A percentile compares a stretch with the other conserved stretches of the same genome.
These are phyloP conservation scores for Diaporthe ampelina DNA, from an alignment of 2,329 filamentous ascomycete species.

Conservation along the genomic window DNA sequence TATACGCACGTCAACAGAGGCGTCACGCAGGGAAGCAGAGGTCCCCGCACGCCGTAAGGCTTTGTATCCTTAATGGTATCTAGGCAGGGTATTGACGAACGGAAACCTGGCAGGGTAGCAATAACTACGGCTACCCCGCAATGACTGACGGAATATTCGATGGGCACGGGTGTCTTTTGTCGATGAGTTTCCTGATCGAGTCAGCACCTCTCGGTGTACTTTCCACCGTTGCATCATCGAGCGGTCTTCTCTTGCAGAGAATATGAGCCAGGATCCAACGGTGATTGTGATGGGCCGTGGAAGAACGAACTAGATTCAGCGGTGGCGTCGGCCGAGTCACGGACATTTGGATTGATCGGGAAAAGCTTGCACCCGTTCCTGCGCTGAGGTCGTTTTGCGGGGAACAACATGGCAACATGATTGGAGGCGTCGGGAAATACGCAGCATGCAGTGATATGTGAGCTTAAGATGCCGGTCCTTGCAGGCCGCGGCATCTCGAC, in stretches of 20 bases:
- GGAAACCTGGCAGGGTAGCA: background rate
- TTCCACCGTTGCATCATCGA: conserved; percentile 10
- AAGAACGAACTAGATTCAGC: background rate
- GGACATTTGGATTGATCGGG: conserved; percentile 31
- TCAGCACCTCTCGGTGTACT: background rate
- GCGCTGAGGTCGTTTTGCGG: conserved; percentile 28
- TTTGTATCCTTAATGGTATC: background rate
- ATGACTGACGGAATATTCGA: background rate
- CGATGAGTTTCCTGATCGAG: conserved; percentile 32
- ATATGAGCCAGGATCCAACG: background rate
- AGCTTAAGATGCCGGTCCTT: conserved; percentile 13
- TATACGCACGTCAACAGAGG: background rate
- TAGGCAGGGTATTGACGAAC: background rate
- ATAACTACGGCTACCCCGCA: conserved; percentile 6
- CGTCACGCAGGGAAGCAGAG: background rate
- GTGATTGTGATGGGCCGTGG: conserved; percentile 10
- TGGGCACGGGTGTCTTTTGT: conserved; percentile 18
- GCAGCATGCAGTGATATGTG: background rate
- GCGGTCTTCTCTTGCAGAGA: background rate
- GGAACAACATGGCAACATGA: conserved; percentile 10
- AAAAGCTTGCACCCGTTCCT: conserved; percentile 1
- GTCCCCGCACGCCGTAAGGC: background rate
- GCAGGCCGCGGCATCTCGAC: conserved; percentile 15
- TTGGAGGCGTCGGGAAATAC: background rate
- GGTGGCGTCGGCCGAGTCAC: conserved; percentile 33